These are phyloP conservation scores for Blastobotrys mokoenaii DNA, from an alignment of 805 yeast genomes.

Conservation along the genomic window DNA sequence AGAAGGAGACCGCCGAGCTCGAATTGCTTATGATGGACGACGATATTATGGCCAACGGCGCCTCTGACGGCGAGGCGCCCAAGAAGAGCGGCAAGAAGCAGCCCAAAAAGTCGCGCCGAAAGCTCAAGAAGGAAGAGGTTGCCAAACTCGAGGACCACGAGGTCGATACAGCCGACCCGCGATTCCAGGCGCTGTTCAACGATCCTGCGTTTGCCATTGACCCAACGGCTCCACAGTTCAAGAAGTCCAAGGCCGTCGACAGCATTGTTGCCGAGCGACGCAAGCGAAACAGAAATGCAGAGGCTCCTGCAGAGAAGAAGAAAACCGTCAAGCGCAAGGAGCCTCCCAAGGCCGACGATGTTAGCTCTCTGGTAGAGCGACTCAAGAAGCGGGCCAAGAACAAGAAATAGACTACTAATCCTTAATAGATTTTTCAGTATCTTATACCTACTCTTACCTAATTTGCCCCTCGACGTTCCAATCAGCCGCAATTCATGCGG, in stretches of 20 bases:
- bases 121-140: slow-evolving; percentile 30
- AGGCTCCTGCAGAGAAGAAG: slow-evolving; percentile 4
- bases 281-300: slow-evolving; percentile 18
- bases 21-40: slow-evolving; percentile 68
- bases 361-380: slow-evolving; percentile 71
- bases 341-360: slow-evolving; percentile 33
- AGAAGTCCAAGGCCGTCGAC: slow-evolving; percentile 81
- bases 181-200: slow-evolving; percentile 78
- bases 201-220: slow-evolving; percentile 90
- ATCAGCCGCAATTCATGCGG: too few species aligned
- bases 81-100: slow-evolving; percentile 55
- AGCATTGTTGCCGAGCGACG: slow-evolving; percentile 66
- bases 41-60: slow-evolving; percentile 26
- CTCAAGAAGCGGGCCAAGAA: slow-evolving; percentile 37
- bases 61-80: background rate
- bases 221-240: slow-evolving; percentile 85
- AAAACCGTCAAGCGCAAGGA: slow-evolving; percentile 7
- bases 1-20: slow-evolving; percentile 50
- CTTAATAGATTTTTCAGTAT: too few species aligned
- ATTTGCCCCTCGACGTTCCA: too few species aligned
- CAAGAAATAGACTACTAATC: background rate
- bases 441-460: too few species aligned
- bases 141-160: slow-evolving; percentile 38
- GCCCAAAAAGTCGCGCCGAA: slow-evolving; percentile 39
- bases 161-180: slow-evolving; percentile 70